Evolutionary conservation across 345 rosid species (phyloP).

Genomic region (Brassica cretica): DNA sequence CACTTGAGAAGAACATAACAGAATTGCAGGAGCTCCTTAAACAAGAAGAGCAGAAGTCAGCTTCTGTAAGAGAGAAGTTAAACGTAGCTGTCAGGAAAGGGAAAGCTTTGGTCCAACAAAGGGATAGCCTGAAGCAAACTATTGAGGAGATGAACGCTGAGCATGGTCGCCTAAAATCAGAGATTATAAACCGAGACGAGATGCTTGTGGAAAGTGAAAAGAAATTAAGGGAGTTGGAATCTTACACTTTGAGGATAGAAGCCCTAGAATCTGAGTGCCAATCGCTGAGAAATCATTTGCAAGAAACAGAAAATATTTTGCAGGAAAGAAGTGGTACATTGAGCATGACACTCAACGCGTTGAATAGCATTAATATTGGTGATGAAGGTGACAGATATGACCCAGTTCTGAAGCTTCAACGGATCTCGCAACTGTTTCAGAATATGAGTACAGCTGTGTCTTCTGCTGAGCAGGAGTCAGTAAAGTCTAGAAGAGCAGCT

Average conservation of each 20-base stretch:
- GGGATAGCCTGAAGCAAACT: slow-evolving; percentile 75
- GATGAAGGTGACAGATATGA: slow-evolving; percentile 50
- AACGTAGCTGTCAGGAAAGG: slow-evolving; percentile 96
- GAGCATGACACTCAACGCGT: slow-evolving; percentile 44
- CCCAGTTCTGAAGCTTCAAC: slow-evolving; percentile 68
- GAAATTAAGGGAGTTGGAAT: slow-evolving; percentile 56
- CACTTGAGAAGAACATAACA: slow-evolving; percentile 51
- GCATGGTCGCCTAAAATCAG: slow-evolving; percentile 62
- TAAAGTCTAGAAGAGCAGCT: slow-evolving; percentile 84
- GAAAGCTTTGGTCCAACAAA: slow-evolving; percentile 85
- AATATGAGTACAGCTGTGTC: slow-evolving; percentile 59
- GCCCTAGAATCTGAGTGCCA: slow-evolving; percentile 64
- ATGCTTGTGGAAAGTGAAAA: slow-evolving; percentile 57
- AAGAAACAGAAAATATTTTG: slow-evolving; percentile 58
- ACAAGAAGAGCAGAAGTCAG: slow-evolving; percentile 87
- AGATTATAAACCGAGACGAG: slow-evolving; percentile 55
- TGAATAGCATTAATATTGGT: slow-evolving; percentile 62
- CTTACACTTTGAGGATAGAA: slow-evolving; percentile 50
- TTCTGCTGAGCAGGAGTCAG: slow-evolving; percentile 67
- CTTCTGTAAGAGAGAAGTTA: slow-evolving; percentile 78
- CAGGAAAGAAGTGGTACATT: slow-evolving; percentile 62
- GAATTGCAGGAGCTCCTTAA: slow-evolving; percentile 65
- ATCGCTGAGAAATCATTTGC: slow-evolving; percentile 55
- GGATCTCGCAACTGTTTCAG: slow-evolving; percentile 48
- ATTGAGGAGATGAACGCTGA: slow-evolving; percentile 68